These are phyloP conservation scores for Phytophthora idaei DNA, from an alignment of 352 stramenopile genomes.

Conservation along the genomic window DNA sequence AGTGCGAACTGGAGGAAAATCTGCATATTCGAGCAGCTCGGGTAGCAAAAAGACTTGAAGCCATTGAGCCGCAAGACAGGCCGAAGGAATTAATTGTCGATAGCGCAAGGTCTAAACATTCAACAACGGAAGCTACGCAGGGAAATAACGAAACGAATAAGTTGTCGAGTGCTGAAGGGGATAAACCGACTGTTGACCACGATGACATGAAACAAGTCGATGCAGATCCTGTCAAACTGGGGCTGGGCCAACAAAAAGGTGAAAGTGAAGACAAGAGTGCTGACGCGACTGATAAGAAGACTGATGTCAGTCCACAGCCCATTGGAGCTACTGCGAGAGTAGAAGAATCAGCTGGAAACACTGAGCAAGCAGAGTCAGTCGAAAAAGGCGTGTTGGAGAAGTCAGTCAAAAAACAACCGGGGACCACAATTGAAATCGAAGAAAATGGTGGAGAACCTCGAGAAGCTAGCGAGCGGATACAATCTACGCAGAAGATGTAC, in stretches of 20 bases:
- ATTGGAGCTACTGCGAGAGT: background rate
- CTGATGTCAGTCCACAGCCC: background rate
- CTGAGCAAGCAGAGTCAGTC: background rate
- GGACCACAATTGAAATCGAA: background rate
- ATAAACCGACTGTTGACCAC: background rate
- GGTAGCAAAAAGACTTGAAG: conserved; percentile 36
- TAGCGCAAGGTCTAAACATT: conserved; percentile 6
- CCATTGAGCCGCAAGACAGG: conserved; percentile 21
- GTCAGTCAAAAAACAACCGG: background rate
- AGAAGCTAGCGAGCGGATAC: background rate
- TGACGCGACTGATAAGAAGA: background rate
- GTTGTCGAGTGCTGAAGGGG: background rate
- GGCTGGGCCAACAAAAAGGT: background rate
- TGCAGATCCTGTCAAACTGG: background rate
- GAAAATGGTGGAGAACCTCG: background rate
- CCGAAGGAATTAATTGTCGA: conserved; percentile 16
- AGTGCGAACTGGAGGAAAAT: conserved; percentile 82
- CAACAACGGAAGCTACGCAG: background rate
- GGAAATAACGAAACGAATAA: background rate
- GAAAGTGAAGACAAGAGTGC: background rate
- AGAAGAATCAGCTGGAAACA: background rate
- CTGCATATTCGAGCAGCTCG: conserved; percentile 62
- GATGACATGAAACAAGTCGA: background rate
- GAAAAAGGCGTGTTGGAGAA: background rate
- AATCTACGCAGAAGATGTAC: conserved; percentile 25